Percentiles rank a stretch among this genome's conserved stretches.
Evolutionary conservation across 1,139 yeast genomes (phyloP).

Genomic region (Candida neerlandica): DNA sequence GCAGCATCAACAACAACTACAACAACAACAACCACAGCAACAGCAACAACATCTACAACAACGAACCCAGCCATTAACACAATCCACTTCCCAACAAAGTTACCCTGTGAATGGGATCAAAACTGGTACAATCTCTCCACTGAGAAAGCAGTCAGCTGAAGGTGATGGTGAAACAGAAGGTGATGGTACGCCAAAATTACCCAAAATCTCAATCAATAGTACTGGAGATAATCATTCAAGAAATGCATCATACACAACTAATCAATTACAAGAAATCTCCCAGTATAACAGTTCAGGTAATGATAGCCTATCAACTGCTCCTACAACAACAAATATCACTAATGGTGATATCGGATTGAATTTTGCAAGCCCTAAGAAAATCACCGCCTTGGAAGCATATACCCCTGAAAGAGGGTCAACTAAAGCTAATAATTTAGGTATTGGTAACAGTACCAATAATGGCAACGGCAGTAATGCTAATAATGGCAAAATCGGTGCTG

Average conservation of each 20-base stretch:
- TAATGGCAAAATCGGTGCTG: neutral
- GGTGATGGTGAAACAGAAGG: slow-evolving; percentile 14
- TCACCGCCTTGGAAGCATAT: slow-evolving; percentile 73
- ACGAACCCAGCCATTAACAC: slow-evolving; percentile 31
- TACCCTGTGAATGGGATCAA: slow-evolving; percentile 9
- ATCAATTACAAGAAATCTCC: slow-evolving; percentile 9
- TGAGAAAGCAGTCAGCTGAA: slow-evolving; percentile 23
- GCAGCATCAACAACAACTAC: slow-evolving; percentile 32
- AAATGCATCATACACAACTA: slow-evolving; percentile 17
- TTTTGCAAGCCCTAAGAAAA: slow-evolving; percentile 55
- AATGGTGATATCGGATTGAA: slow-evolving; percentile 38
- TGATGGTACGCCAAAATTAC: slow-evolving; percentile 37
- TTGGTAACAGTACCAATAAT: neutral
- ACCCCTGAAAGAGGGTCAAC: slow-evolving; percentile 76
- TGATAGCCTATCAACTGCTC: slow-evolving; percentile 7
- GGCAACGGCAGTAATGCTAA: slow-evolving; percentile 18
- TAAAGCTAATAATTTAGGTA: slow-evolving; percentile 1
- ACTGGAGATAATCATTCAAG: slow-evolving; percentile 11
- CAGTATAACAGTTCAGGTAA: slow-evolving; percentile 6
- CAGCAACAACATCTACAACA: slow-evolving; percentile 14
- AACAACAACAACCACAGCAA: slow-evolving; percentile 11
- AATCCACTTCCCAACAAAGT: slow-evolving; percentile 18
- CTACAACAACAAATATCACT: slow-evolving; percentile 7
- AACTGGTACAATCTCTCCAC: slow-evolving; percentile 37
- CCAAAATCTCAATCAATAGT: slow-evolving; percentile 25